These are phyloP conservation scores for Debaryomyces hansenii DNA, from an alignment of 805 yeast genomes.

Conservation along the genomic window DNA sequence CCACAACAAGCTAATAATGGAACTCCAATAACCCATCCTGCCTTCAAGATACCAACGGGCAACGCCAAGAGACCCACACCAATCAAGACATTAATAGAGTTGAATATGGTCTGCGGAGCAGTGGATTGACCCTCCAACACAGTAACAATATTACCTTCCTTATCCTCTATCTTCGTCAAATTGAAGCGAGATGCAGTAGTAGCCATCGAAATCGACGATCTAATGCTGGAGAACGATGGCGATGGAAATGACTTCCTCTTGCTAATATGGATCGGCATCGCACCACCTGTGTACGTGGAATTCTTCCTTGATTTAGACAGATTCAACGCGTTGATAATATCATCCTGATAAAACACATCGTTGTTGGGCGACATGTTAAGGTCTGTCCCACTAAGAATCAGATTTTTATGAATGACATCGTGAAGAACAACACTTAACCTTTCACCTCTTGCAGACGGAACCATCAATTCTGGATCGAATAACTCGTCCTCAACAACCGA, in stretches of 20 bases:
- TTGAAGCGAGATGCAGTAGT: slow-evolving; percentile 52
- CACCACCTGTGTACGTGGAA: slow-evolving; percentile 17
- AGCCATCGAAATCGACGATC: slow-evolving; percentile 32
- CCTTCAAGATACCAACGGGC: slow-evolving; percentile 62
- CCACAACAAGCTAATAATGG: slow-evolving; percentile 63
- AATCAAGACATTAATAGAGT: slow-evolving; percentile 66
- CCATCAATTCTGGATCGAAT: slow-evolving; percentile 66
- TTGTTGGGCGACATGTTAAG: slow-evolving; percentile 13
- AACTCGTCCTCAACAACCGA: slow-evolving; percentile 50
- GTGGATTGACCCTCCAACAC: slow-evolving; percentile 81
- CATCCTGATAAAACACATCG: slow-evolving; percentile 15
- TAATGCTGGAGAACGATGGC: slow-evolving; percentile 45
- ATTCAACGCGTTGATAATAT: slow-evolving; percentile 37
- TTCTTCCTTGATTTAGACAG: slow-evolving; percentile 28
- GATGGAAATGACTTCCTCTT: slow-evolving; percentile 33
- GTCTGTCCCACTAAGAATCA: slow-evolving; percentile 16
- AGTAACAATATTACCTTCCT: slow-evolving; percentile 68
- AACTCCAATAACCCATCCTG: slow-evolving; percentile 69
- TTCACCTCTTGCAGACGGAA: slow-evolving; percentile 65
- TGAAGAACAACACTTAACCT: slow-evolving; percentile 58
- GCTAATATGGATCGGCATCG: slow-evolving; percentile 20
- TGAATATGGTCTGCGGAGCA: slow-evolving; percentile 74
- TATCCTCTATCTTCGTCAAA: slow-evolving; percentile 64
- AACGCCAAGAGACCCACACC: slow-evolving; percentile 70
- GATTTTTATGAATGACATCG: slow-evolving; percentile 30